phyloP scores from a whole-genome alignment of 495 filamentous ascomycete genomes.

The Aspergillus avenaceus region DNA sequence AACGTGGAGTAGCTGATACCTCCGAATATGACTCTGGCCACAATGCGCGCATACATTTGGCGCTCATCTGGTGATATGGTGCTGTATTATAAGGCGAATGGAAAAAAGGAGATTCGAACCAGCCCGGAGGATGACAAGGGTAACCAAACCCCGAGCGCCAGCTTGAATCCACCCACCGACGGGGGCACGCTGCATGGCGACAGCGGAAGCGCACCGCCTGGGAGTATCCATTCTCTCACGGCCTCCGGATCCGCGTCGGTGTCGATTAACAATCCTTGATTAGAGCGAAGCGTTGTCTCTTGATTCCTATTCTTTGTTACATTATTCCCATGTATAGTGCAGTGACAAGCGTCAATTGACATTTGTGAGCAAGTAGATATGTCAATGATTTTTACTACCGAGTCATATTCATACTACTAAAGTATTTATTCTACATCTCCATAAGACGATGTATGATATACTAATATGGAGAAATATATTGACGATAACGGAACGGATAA shows the following conservation, averaged over 20 bases:
- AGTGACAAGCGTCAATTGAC: background rate
- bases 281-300: background rate
- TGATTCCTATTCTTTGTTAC: slow-evolving; percentile 4
- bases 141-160: slow-evolving; percentile 9
- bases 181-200: slow-evolving; percentile 18
- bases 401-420: background rate
- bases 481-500: too few relatives aligned
- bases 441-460: too few relatives aligned
- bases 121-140: slow-evolving; percentile 17
- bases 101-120: slow-evolving; percentile 52
- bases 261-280: slow-evolving; percentile 22
- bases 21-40: slow-evolving; percentile 83
- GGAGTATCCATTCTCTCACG: slow-evolving; percentile 34
- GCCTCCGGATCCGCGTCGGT: slow-evolving; percentile 32
- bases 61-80: slow-evolving; percentile 85
- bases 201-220: slow-evolving; percentile 18
- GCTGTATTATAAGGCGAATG: slow-evolving; percentile 87
- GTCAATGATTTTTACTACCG: too few relatives aligned
- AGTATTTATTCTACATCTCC: too few relatives aligned
- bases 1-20: slow-evolving; percentile 49
- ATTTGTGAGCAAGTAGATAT: too few relatives aligned
- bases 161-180: slow-evolving; percentile 2
- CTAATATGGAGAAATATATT: too few relatives aligned
- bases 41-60: slow-evolving; percentile 87
- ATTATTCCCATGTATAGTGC: slow-evolving; percentile 9